Evolutionary conservation across 352 stramenopile species (phyloP), one percentile per base, ranked within the genome.

Genomic region (Globisporangium parvum): DNA sequence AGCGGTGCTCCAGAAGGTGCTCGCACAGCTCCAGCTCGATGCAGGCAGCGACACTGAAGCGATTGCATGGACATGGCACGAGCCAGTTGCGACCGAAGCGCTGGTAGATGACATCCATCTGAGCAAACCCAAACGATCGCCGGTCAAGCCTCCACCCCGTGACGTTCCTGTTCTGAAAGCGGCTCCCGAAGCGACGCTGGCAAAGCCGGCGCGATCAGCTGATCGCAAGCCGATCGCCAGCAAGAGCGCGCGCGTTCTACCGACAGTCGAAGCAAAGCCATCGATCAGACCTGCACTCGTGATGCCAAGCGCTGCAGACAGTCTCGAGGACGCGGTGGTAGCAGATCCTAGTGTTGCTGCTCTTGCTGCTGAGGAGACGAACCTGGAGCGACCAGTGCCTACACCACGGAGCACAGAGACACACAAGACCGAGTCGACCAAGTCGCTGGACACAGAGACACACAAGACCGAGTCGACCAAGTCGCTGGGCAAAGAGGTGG

Each of bases 1-100:
- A 11, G 57, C 60, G 35, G 31, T 69, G 37, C 40, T 67, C 23
- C 60, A 62, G 28, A 63, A 62, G 20, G 26, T 73, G 0, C 44
- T 73, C 6, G 31, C 20, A 8, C 46, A 60, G 23, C 42, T 73
- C 35, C 35, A 55, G 35, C 50, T 55, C 18, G 14, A 26, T n/a
- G 35, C 2, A 12, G 12, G 17, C 33, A 46, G 40, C 20, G 39
- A 33, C 14, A 14, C 14, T 9, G 12, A 37, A 15, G 12, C 50
- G 17, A 55, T 55, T 14, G 4, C 3, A 35, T 55, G 37, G 50
- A 47, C 28, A 23, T 55, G 50, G 50, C 39, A 20, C 37, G 33
- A 31, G 6, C 28, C 28, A 33, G 9, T 8, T 3, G 28, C 4
- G 28, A 8, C 28, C 9, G 28, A 11, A 28, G 48, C 35, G 6